These are phyloP conservation scores for Candida dubliniensis DNA, from an alignment of 1,139 yeast genomes.

Conservation along the genomic window DNA sequence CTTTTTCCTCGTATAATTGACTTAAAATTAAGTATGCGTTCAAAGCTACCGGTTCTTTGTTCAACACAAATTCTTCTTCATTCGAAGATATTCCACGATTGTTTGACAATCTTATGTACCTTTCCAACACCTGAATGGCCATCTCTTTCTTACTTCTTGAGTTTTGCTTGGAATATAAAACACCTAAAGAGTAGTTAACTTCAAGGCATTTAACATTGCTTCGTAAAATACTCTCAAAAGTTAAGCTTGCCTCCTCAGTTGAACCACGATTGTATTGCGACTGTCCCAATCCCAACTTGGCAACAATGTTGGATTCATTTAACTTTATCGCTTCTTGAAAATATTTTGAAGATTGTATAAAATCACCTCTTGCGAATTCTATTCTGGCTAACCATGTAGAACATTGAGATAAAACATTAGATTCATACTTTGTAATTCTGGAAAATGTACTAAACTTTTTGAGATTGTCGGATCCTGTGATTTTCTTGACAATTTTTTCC, in stretches of 20 bases:
- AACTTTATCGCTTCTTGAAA: constrained; percentile 72
- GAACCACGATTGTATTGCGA: constrained; percentile 76
- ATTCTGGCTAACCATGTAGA: constrained; percentile 87
- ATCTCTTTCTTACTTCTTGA: constrained; percentile 40
- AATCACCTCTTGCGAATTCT: constrained; percentile 58
- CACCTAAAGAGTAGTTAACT: constrained; percentile 72
- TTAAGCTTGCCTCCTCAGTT: constrained; percentile 78
- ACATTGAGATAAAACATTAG: constrained; percentile 66
- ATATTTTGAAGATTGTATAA: constrained; percentile 64
- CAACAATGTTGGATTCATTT: constrained; percentile 61
- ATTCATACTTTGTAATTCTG: constrained; percentile 29
- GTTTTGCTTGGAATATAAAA: constrained; percentile 59
- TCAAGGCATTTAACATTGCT: constrained; percentile 71
- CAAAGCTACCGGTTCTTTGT: constrained; percentile 63
- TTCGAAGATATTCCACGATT: constrained; percentile 39
- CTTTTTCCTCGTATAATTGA: constrained; percentile 59
- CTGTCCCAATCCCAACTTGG: constrained; percentile 84
- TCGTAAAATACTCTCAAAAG: constrained; percentile 75
- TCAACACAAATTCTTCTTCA: constrained; percentile 29
- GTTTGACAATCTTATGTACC: constrained; percentile 63
- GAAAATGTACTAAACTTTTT: constrained; percentile 19
- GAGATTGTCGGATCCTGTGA: constrained; percentile 20
- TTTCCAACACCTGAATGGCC: constrained; percentile 69
- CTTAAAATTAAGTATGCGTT: constrained; percentile 72
- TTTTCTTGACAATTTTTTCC: constrained; percentile 45